Conservation (phyloP, 805 yeast genomes). For the Spathaspora arborariae region DNA sequence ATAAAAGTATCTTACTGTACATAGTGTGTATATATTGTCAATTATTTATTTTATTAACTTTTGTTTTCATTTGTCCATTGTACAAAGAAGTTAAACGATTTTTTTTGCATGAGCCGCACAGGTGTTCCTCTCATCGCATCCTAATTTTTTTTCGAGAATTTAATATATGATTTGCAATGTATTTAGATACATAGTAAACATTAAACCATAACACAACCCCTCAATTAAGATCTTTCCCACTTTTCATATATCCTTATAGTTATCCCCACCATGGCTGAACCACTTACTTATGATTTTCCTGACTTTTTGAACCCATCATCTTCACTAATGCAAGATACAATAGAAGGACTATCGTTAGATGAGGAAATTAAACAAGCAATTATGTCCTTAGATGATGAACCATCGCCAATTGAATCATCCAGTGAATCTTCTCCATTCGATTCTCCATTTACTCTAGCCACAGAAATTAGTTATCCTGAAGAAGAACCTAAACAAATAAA, state of each 20-base stretch:
- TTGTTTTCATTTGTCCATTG: background rate
- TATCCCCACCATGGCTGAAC: background rate
- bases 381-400: background rate
- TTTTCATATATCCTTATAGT: background rate
- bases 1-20: too few species aligned
- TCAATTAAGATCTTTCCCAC: background rate
- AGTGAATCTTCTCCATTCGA: background rate
- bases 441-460: conserved; percentile 1
- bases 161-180: background rate
- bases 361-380: conserved; percentile 5
- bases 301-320: background rate
- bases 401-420: background rate
- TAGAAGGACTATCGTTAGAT: conserved; percentile 1
- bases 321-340: background rate
- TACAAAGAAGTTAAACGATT: background rate
- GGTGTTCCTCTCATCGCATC: conserved; percentile 1
- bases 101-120: background rate
- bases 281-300: conserved; percentile 1
- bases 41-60: background rate
- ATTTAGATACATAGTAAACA: background rate
- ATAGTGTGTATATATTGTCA: background rate
- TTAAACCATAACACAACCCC: background rate
- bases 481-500: conserved; percentile 34
- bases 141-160: background rate
- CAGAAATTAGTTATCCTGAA: background rate